Percentiles rank a stretch among this genome's conserved stretches.
Evolutionary conservation across 257 asterid species (phyloP).

Genomic region (Haberlea rhodopensis): DNA sequence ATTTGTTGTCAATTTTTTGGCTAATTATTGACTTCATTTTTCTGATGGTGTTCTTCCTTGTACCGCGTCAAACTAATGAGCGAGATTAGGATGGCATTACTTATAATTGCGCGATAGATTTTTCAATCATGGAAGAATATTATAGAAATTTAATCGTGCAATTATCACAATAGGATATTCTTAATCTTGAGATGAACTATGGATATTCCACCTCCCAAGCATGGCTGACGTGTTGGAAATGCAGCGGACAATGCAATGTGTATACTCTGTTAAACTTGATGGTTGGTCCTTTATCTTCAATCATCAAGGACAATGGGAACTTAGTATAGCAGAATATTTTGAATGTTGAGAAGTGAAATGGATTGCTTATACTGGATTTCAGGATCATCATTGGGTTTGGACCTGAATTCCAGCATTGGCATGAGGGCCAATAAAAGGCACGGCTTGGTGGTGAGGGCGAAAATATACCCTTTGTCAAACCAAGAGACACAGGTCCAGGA

Average conservation of each 20-base stretch:
- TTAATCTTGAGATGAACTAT: background rate
- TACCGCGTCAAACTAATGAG: background rate
- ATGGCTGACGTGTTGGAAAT: too few species aligned
- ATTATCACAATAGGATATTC: background rate
- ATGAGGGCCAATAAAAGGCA: slow-evolving; percentile 26
- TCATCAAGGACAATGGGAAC: background rate
- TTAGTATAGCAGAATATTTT: background rate
- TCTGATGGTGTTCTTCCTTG: background rate
- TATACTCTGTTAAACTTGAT: background rate
- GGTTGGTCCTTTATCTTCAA: background rate
- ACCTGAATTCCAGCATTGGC: slow-evolving; percentile 24
- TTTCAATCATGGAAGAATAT: background rate
- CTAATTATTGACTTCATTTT: background rate
- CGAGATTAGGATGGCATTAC: background rate
- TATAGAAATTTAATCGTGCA: background rate
- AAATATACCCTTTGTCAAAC: slow-evolving; percentile 41
- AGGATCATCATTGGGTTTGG: slow-evolving; percentile 32
- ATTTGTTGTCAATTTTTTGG: background rate
- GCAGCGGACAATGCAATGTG: background rate
- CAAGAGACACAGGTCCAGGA: slow-evolving; percentile 86
- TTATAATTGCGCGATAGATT: background rate
- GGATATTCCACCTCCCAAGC: too few species aligned
- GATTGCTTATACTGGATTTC: background rate
- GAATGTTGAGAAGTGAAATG: background rate
- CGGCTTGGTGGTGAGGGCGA: slow-evolving; percentile 43